Conservation (phyloP, 257 asterid species). For the Pogostemon cablin region DNA sequence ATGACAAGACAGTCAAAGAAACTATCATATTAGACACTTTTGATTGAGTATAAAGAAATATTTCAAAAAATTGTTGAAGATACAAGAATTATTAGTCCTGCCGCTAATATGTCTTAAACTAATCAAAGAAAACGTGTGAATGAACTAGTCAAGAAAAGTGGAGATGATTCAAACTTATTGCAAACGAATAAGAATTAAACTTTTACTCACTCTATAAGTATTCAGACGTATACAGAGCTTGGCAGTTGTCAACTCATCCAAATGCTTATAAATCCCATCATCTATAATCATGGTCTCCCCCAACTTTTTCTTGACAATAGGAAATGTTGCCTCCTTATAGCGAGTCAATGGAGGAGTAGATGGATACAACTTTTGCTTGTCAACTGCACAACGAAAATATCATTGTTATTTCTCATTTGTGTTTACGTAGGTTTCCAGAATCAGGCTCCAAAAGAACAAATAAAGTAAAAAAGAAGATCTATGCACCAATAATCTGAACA, state of each 20-base stretch:
- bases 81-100: conserved; percentile 18
- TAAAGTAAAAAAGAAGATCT: conserved; percentile 23
- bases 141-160: conserved; percentile 26
- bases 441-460: conserved; percentile 10
- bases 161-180: conserved; percentile 12
- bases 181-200: conserved; percentile 33
- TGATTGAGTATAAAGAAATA: conserved; percentile 13
- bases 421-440: conserved; percentile 25
- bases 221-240: conserved; percentile 88
- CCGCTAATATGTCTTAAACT: conserved; percentile 9
- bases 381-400: conserved; percentile 61
- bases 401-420: conserved; percentile 31
- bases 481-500: conserved; percentile 12
- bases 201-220: conserved; percentile 79
- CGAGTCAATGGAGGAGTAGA: conserved; percentile 91
- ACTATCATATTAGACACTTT: conserved; percentile 16
- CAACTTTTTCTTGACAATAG: conserved; percentile 71
- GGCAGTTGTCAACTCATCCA: conserved; percentile 75
- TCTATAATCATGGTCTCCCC: conserved; percentile 61
- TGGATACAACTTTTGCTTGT: conserved; percentile 72
- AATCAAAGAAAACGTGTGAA: conserved; percentile 6
- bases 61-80: conserved; percentile 21
- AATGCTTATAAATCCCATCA: conserved; percentile 54
- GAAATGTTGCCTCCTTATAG: conserved; percentile 83
- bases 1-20: conserved; percentile 6